Evolutionary conservation across 2,329 filamentous ascomycete genomes (phyloP).

Genomic region (Aspergillus alliaceus): DNA sequence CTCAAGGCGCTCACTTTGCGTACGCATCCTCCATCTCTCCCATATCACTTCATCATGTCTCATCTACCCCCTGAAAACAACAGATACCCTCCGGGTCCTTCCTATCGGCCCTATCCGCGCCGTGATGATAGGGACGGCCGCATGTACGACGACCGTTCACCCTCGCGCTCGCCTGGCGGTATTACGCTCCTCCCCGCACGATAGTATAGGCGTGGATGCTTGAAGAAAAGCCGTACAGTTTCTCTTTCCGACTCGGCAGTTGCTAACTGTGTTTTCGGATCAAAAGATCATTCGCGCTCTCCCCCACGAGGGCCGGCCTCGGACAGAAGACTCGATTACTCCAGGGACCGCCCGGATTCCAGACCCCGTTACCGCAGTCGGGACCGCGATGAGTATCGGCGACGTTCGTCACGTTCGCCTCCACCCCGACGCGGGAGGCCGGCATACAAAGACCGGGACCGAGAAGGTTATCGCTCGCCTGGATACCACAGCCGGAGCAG

Average conservation of each 20-base stretch:
- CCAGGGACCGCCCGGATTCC: slow-evolving; percentile 30
- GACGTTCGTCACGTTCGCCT: slow-evolving; percentile 33
- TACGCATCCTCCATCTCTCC: background rate
- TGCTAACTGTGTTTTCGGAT: slow-evolving; percentile 37
- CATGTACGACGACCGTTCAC: slow-evolving; percentile 49
- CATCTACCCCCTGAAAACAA: slow-evolving; percentile 28
- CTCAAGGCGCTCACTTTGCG: background rate
- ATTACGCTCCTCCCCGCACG: slow-evolving; percentile 48
- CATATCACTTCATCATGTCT: slow-evolving; percentile 27
- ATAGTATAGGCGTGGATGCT: slow-evolving; percentile 30
- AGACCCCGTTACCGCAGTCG: slow-evolving; percentile 32
- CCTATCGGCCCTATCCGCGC: slow-evolving; percentile 25
- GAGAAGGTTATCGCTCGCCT: slow-evolving; percentile 48
- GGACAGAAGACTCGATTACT: slow-evolving; percentile 38
- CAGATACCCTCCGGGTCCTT: slow-evolving; percentile 23
- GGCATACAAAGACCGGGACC: slow-evolving; percentile 46
- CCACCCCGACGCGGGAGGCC: slow-evolving; percentile 38
- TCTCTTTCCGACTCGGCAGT: slow-evolving; percentile 23
- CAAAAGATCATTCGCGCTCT: slow-evolving; percentile 39
- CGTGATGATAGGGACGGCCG: slow-evolving; percentile 41
- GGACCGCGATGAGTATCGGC: slow-evolving; percentile 37
- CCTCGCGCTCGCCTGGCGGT: slow-evolving; percentile 44
- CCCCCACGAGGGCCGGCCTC: slow-evolving; percentile 37
- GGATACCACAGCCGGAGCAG: slow-evolving; percentile 35
- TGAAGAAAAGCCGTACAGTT: slow-evolving; percentile 7